Conservation (phyloP, 306 rosid species). For the Elaeagnus macrophylla region DNA sequence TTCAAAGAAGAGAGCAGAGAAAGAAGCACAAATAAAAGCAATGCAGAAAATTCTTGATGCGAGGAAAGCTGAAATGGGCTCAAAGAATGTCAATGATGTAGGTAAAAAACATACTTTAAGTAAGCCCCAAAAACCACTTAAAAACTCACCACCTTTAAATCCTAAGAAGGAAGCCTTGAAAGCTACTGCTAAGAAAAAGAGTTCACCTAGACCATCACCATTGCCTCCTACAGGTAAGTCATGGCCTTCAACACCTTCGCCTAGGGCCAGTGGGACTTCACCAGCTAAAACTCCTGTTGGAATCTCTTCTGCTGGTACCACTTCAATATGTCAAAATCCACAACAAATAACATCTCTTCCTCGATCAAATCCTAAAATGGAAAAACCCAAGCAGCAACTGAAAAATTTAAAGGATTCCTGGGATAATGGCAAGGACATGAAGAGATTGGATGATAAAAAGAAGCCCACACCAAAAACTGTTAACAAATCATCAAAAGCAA, state of each 20-base stretch:
- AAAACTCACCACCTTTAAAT: conserved; percentile 39
- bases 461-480: conserved; percentile 36
- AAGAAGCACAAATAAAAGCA: conserved; percentile 53
- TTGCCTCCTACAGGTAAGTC: conserved; percentile 78
- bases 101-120: conserved; percentile 30
- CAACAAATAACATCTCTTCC: conserved; percentile 38
- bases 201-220: conserved; percentile 45
- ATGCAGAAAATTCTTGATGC: conserved; percentile 60
- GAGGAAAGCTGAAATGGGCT: conserved; percentile 62
- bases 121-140: conserved; percentile 46
- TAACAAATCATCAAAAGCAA: conserved; percentile 44
- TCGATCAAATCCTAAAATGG: conserved; percentile 40
- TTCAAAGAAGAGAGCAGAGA: conserved; percentile 48
- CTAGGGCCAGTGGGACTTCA: conserved; percentile 43
- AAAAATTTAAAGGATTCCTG: conserved; percentile 53
- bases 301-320: conserved; percentile 34
- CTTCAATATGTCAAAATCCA: conserved; percentile 49
- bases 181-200: conserved; percentile 40
- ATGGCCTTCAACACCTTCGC: conserved; percentile 75
- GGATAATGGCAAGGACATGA: conserved; percentile 32
- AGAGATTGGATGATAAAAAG: conserved; percentile 47
- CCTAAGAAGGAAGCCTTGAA: conserved; percentile 48
- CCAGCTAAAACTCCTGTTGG: conserved; percentile 49
- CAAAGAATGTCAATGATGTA: conserved; percentile 38
- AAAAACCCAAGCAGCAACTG: conserved; percentile 43